Percentiles rank a stretch among this genome's conserved stretches.
Evolutionary conservation across 257 asterid species (phyloP).

Genomic region (Agastache rugosa): DNA sequence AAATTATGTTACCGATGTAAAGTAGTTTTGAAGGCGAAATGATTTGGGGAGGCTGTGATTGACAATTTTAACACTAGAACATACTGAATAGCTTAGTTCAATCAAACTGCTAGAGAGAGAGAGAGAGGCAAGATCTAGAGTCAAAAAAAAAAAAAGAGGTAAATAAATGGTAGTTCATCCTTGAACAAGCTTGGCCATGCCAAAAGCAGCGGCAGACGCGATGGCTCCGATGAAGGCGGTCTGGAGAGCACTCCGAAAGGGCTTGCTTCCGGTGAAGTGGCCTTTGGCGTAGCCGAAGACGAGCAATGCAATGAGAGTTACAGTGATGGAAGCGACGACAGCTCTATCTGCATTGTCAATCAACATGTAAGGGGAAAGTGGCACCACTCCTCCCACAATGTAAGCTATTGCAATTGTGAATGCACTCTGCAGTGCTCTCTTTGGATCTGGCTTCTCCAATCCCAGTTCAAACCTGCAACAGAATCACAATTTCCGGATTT

Average conservation of each 20-base stretch:
- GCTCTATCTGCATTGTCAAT: constrained; percentile 63
- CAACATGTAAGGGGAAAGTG: constrained; percentile 83
- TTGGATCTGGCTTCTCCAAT: constrained; percentile 95
- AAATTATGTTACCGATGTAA: no score
- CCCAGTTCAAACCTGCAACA: constrained; percentile 83
- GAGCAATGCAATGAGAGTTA: constrained; percentile 74
- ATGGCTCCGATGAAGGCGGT: constrained; percentile 91
- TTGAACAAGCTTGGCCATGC: constrained; percentile 84
- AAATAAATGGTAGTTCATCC: constrained; percentile 31
- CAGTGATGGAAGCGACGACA: constrained; percentile 63
- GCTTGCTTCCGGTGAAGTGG: constrained; percentile 73
- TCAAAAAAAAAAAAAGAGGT: background rate
- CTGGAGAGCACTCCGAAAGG: constrained; percentile 70
- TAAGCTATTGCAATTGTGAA: constrained; percentile 80
- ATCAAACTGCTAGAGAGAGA: background rate
- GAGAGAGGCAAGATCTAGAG: background rate
- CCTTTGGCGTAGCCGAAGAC: constrained; percentile 89
- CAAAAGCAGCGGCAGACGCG: constrained; percentile 98
- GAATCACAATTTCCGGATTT: background rate
- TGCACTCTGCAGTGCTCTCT: constrained; percentile 86
- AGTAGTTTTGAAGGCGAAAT: no score
- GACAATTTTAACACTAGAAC: background rate
- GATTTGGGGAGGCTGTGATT: background rate
- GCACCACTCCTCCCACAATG: constrained; percentile 83
- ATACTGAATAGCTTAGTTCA: background rate